These are phyloP conservation scores for Candida odintsovae DNA, from an alignment of 805 yeast species.

Conservation along the genomic window DNA sequence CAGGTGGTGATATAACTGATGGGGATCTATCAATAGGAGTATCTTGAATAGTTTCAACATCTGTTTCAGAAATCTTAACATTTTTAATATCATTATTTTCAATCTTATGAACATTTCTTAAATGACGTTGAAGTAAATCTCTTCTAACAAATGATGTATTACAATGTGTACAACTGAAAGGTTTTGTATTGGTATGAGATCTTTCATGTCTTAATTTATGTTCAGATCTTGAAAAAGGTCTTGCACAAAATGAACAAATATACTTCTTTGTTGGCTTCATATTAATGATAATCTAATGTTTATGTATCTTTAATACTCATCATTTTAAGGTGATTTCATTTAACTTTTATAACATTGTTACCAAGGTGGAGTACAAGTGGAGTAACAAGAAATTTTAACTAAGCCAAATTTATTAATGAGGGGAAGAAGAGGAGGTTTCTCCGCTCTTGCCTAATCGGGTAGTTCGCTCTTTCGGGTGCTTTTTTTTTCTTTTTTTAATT, in stretches of 20 bases:
- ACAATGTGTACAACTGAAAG: conserved; percentile 10
- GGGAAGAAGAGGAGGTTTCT: not conserved
- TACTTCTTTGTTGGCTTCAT: conserved; percentile 9
- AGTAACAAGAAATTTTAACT: not conserved
- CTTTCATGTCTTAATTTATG: conserved; percentile 14
- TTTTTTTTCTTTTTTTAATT: no score
- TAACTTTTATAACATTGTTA: not conserved
- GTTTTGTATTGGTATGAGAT: conserved; percentile 15
- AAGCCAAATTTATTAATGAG: no score
- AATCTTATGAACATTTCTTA: conserved; percentile 12
- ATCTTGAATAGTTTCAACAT: not conserved
- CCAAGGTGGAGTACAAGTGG: not conserved
- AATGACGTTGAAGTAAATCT: conserved; percentile 12
- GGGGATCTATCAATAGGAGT: not conserved
- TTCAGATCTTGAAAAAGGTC: conserved; percentile 13
- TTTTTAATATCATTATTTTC: not conserved
- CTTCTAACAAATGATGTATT: conserved; percentile 13
- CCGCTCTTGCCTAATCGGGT: not conserved
- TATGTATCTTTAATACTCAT: no score
- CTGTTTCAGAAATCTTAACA: not conserved
- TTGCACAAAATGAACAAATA: conserved; percentile 14
- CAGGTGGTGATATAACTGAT: not conserved
- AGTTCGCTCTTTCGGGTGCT: not conserved
- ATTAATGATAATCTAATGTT: not conserved
- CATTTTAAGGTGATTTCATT: not conserved